A percentile compares a stretch with the other conserved stretches of the same genome.
Evolutionary conservation across 208 protist species (phyloP).

Genomic region (Crithidia sp.): DNA sequence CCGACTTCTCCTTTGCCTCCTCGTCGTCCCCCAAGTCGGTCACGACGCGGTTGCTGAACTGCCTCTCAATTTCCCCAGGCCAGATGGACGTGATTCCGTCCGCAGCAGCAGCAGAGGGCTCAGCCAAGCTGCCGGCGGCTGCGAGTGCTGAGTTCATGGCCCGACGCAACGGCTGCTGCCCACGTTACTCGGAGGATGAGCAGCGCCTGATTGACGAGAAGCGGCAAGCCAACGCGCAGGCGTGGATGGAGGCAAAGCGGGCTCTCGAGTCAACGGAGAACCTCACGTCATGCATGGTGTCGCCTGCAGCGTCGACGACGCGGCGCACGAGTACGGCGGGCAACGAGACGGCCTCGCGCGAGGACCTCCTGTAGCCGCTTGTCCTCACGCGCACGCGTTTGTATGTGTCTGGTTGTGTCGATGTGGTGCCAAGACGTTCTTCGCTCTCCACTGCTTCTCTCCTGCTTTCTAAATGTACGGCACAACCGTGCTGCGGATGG

Average conservation of each 20-base stretch:
- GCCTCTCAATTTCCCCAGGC: slow-evolving; percentile 6
- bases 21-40: background rate
- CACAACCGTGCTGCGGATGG: too few species aligned
- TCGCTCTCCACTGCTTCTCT: too few species aligned
- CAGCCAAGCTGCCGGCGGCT: background rate
- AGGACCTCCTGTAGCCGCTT: background rate
- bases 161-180: slow-evolving; percentile 29
- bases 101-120: background rate
- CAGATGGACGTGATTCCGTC: background rate
- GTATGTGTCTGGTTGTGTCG: background rate
- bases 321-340: background rate
- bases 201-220: slow-evolving; percentile 45
- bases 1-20: slow-evolving; percentile 17
- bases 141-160: background rate
- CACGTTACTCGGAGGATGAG: slow-evolving; percentile 38
- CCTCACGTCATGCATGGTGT: background rate
- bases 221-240: slow-evolving; percentile 37
- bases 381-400: background rate
- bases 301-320: slow-evolving; percentile 3
- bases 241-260: slow-evolving; percentile 47
- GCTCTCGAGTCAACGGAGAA: slow-evolving; percentile 37
- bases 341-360: background rate
- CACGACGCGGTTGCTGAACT: slow-evolving; percentile 13
- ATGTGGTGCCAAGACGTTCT: too few species aligned
- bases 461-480: too few species aligned